Evolutionary conservation across 148 eudicot species (phyloP), one percentile per base, ranked within the genome.

Genomic region (Rhododendron mucronatum): DNA sequence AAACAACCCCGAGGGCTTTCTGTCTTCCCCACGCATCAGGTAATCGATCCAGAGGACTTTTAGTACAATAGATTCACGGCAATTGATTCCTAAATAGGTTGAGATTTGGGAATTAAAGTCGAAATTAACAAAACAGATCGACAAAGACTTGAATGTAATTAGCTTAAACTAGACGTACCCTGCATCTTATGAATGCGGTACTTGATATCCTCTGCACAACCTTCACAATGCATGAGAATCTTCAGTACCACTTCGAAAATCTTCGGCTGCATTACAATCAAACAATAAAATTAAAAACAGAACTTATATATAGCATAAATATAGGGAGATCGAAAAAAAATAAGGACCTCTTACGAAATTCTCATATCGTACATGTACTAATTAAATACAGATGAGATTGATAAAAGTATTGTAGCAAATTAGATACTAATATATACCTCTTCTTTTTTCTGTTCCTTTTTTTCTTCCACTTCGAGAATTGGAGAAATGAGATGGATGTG

Each of bases 201-300:
- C 84, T 90, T 89, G 80, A 92, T 87, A 21, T 87, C 90, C 65
- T 84, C 87, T 3, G 89, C 93, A 78, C 97, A 94, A 50, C 93
- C 92, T 78, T 91, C 91, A 80, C 97, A 94, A 73, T 93, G 97
- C 88, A 93, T 82, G 81, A 87, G 83, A 2, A 94, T 74, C 81
- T 88, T 91, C 80, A 94, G 86, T 44, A 87, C 78, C 45, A 89
- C 93, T 85, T 88, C 91, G 0, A 91, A 61, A 35, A 89, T 90
- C 87, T 89, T 90, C 2, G 91, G 89, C 93, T 94, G 89, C 86
- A 83, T 65, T n/a, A 28, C 21, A 51, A 44, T 63, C 30, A 2
- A n/a, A n/a, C 28, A 63, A 65, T n/a, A 12, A 65, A 65, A 65
- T 8, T 65, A 7, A n/a, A 0, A 65, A 5, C 71, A n/a, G 9